Evolutionary conservation across 768 basidiomycete species (phyloP), one percentile per base, ranked within the genome.

Genomic region (Mycena pura): DNA sequence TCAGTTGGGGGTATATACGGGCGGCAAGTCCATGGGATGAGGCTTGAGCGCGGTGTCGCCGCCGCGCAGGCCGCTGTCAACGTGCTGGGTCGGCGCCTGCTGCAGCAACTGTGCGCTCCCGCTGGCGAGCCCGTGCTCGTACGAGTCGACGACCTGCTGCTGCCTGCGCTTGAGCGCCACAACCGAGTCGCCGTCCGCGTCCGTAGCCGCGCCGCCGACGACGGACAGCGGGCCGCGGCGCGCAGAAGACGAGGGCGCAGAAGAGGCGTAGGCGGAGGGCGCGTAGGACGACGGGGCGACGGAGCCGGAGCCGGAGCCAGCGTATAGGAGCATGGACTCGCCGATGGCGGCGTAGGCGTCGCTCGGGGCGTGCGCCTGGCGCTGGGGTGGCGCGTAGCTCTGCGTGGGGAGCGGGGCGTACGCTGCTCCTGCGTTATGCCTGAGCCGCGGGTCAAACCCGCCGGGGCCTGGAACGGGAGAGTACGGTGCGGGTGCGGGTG

Each of bases 1-100:
- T 68, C 63, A 74, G 13, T 68, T 60, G 5, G 73, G 65, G 43
- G 72, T 74, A 51, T 77, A 77, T 10, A 74, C 70, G 8, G 76
- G 76, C 13, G 74, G 76, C 36, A 76, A 65, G 58, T 77, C 76
- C 0, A 66, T 45, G 3, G 61, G 60, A 27, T 17, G 44, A 15
- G 54, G n/a, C 15, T 55, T 50, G 13, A 50, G 51, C 3, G 45
- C 41, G 15, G 67, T 22, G 25, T 65, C 57, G 11, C 56, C 44
- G 11, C 57, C 55, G 11, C 72, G 69, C 21, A 71, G 48, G 6
- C 75, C 74, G 43, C 75, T 76, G 46, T 75, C 74, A 29, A 68
- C 60, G 45, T 76, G 74, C 57, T 70, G 74, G 29, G 68, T 43
- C 7, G 57, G 36, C 27, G 57, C 53, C 6, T 34, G 41, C 28